Base-by-base conservation (phyloP, 2,329 filamentous ascomycete genomes). In the Pseudogymnoascus pannorum region DNA sequence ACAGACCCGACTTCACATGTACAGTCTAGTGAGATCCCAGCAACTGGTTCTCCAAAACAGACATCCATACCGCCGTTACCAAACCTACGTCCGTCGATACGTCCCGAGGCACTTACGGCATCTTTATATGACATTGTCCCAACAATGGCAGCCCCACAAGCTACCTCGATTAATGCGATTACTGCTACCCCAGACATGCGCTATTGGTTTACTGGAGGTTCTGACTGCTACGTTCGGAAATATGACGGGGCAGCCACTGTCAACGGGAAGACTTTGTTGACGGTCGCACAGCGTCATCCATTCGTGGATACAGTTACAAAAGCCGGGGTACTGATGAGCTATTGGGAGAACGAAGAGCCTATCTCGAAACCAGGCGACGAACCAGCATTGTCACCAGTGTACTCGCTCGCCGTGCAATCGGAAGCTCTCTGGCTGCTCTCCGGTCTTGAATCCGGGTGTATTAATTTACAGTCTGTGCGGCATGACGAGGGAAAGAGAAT, bases 241-340 rank as follows among this genome's bases (percentile, higher is more conserved):
- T 97, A 95, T 76, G 95, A 99, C 73, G 96, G 94, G 73, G 87
- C 90, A 2, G 91, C 92, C 35, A 97, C 94, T 4, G 92, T 95
- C 67, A 99, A 99, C 72, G 92, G 92, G 66, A 97, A 96, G 75
- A 84, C 94, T 33, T 87, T 93, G 64, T 78, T 99, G 68, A 99
- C 94, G 0, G 94, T 99, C 5, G 94, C 94, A 31, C 94, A 99
- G 76, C 83, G 90, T 57, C 94, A 99, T 72, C 94, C 94, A 0
- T 99, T 97, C 69, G 94, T 99, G 40, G 94, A 99, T 72, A 96
- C 91, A 68, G 94, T 99, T 44, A 91, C 91, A 61, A 99, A 99
- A 75, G 92, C 93, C 2, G 94, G 92, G 1, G 90, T 96, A 5
- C 77, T 97, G 58, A 87, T 97, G 82, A 96, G 90, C 59, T 99